Percentiles rank a stretch among this genome's conserved stretches.
Evolutionary conservation across 495 filamentous ascomycete genomes (phyloP).

Genomic region (Saxophila tyrrhenica): DNA sequence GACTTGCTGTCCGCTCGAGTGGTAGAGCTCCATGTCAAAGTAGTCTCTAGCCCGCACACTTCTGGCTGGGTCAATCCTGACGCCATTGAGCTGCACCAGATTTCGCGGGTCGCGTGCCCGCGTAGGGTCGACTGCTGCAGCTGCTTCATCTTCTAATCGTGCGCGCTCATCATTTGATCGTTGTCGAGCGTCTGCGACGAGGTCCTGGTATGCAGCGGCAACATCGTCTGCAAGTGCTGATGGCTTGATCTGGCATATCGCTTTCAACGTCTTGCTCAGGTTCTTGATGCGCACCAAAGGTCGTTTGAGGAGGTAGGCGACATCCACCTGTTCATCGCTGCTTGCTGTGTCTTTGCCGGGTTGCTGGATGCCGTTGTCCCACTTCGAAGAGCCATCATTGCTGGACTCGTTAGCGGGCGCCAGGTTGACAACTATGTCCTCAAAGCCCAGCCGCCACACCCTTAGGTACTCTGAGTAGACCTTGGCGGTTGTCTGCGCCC

Average conservation of each 20-base stretch:
- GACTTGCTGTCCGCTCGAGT: slow-evolving; percentile 81
- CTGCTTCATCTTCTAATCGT: slow-evolving; percentile 81
- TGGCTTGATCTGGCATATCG: slow-evolving; percentile 40
- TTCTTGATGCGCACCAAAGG: slow-evolving; percentile 83
- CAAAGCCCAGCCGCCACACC: slow-evolving; percentile 88
- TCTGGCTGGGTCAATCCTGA: slow-evolving; percentile 59
- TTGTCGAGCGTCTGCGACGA: slow-evolving; percentile 65
- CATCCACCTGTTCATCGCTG: slow-evolving; percentile 78
- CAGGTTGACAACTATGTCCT: slow-evolving; percentile 88
- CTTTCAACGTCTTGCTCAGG: slow-evolving; percentile 71
- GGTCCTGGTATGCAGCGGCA: slow-evolving; percentile 49
- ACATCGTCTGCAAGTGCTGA: slow-evolving; percentile 47
- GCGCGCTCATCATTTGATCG: slow-evolving; percentile 77
- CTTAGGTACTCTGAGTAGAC: slow-evolving; percentile 81
- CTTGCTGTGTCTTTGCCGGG: slow-evolving; percentile 65
- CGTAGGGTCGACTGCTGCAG: slow-evolving; percentile 67
- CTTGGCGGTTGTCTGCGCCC: slow-evolving; percentile 65
- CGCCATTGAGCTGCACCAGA: slow-evolving; percentile 52
- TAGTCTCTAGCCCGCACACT: slow-evolving; percentile 79
- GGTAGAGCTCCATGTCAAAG: slow-evolving; percentile 73
- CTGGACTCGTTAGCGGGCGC: slow-evolving; percentile 47
- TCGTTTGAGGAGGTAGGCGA: slow-evolving; percentile 82
- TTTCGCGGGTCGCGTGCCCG: slow-evolving; percentile 67
- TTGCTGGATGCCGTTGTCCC: slow-evolving; percentile 59
- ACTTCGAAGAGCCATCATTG: slow-evolving; percentile 29